These are phyloP conservation scores for Umbelopsis sp. DNA, from an alignment of 192 early-diverging fungal species.

Conservation along the genomic window DNA sequence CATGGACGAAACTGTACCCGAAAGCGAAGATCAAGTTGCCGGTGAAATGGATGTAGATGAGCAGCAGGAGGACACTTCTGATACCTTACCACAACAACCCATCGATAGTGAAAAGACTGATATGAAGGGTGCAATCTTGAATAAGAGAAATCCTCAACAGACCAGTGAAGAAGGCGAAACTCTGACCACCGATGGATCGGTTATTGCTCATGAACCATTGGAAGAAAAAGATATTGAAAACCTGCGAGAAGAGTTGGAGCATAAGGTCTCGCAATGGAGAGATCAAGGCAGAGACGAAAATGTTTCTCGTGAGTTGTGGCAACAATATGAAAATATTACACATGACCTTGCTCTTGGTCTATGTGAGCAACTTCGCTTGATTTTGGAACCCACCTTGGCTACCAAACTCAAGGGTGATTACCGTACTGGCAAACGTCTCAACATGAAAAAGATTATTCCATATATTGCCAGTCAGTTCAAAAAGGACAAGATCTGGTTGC, in stretches of 20 bases:
- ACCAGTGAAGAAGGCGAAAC: conserved; percentile 43
- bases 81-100: conserved; percentile 29
- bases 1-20: conserved; percentile 48
- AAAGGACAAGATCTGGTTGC: conserved; percentile 99
- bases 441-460: conserved; percentile 99
- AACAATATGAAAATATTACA: conserved; percentile 85
- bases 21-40: conserved; percentile 51
- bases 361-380: conserved; percentile 94
- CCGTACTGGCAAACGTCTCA: conserved; percentile 96
- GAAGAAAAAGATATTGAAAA: conserved; percentile 66
- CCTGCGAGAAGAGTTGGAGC: conserved; percentile 82
- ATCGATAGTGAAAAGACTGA: conserved; percentile 37
- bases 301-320: conserved; percentile 81
- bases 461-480: conserved; percentile 99
- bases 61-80: conserved; percentile 41
- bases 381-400: conserved; percentile 95
- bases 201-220: conserved; percentile 47
- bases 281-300: conserved; percentile 61
- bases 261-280: conserved; percentile 76
- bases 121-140: conserved; percentile 50
- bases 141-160: conserved; percentile 39
- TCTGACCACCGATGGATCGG: conserved; percentile 34
- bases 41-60: conserved; percentile 70
- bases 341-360: conserved; percentile 88
- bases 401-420: conserved; percentile 98